Base-by-base conservation (phyloP, 768 basidiomycete genomes). In the Leccinum broughii region DNA sequence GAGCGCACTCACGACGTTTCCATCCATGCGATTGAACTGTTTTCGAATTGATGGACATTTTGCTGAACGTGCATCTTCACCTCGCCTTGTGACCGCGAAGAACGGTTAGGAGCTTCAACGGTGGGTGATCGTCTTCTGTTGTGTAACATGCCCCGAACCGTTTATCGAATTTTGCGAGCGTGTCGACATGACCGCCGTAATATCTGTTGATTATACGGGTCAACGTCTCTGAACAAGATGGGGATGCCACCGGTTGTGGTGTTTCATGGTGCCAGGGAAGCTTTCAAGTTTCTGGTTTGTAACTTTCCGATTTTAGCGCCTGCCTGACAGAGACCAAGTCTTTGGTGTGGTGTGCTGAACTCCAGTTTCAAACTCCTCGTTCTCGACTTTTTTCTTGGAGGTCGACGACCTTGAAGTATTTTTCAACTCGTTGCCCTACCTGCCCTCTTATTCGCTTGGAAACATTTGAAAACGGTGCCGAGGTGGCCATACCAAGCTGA, bases 1-100 rank as follows among this genome's bases (percentile, higher is more conserved):
- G 9, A 51, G 5, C 48, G 52, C 57, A 62, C 62, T 53, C 58
- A 58, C 54, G 57, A 62, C 28, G 34, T 59, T 64, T 64, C 57
- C 37, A 57, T 59, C 59, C 56, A 34, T 13, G 35, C 44, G 14
- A 34, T 34, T 4, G 34, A 34, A 34, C 34, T 13, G 13, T 34
- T 34, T 34, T 34, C 34, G 34, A 34, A 34, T 34, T 13, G 34
- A 34, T 34, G 34, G 34, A 13, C 4, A 34, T 34, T 34, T 34
- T 34, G 11, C 34, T 34, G 34, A 34, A 34, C 13, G 34, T 13
- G 34, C 34, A 34, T 34, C 34, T 34, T 34, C 34, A 34, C 34
- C 34, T 34, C 34, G 34, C 34, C 34, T 34, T 34, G 34, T 34
- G 34, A 34, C 34, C 5, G 34, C 32, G 32, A 34, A 34, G 32